These are phyloP conservation scores for Dryadomyces quercus-mongolicae DNA, from an alignment of 2,329 filamentous ascomycete genomes.

Conservation along the genomic window DNA sequence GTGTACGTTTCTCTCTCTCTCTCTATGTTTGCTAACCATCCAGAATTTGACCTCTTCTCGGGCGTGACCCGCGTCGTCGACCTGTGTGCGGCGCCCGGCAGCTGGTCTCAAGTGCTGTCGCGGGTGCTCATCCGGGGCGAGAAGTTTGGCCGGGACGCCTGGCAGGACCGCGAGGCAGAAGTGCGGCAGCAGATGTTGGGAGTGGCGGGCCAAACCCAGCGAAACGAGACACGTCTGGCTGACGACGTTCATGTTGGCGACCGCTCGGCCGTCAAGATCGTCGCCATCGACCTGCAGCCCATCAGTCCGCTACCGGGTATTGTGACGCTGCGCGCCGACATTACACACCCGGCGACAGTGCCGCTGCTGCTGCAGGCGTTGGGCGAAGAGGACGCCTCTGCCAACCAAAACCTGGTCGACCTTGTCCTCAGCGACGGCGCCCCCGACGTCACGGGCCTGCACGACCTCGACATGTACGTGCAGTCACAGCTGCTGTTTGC, in stretches of 20 bases:
- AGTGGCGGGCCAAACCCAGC: constrained; percentile 18
- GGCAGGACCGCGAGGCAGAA: constrained; percentile 70
- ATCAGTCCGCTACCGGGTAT: constrained; percentile 92
- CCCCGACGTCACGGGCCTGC: constrained; percentile 89
- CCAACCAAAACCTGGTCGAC: constrained; percentile 52
- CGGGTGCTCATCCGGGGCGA: constrained; percentile 88
- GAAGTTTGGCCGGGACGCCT: constrained; percentile 73
- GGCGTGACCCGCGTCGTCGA: constrained; percentile 89
- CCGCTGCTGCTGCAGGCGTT: constrained; percentile 77
- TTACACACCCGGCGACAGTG: constrained; percentile 92
- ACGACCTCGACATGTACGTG: constrained; percentile 96
- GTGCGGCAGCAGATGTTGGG: constrained; percentile 49
- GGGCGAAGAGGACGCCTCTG: no score
- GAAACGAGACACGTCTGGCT: constrained; percentile 10
- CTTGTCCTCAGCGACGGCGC: constrained; percentile 92
- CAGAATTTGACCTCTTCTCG: constrained; percentile 89
- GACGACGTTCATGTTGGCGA: constrained; percentile 12
- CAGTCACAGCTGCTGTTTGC: constrained; percentile 93
- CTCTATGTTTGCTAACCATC: constrained; percentile 13
- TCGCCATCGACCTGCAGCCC: constrained; percentile 89
- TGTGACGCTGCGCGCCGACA: constrained; percentile 84
- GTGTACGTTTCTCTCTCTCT: constrained; percentile 3
- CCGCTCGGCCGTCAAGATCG: constrained; percentile 74
- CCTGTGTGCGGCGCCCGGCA: constrained; percentile 87
- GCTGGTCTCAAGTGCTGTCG: constrained; percentile 94